Evolutionary conservation across 2,329 filamentous ascomycete species (phyloP), one percentile per base, ranked within the genome.

Genomic region (Didymella pinodella): DNA sequence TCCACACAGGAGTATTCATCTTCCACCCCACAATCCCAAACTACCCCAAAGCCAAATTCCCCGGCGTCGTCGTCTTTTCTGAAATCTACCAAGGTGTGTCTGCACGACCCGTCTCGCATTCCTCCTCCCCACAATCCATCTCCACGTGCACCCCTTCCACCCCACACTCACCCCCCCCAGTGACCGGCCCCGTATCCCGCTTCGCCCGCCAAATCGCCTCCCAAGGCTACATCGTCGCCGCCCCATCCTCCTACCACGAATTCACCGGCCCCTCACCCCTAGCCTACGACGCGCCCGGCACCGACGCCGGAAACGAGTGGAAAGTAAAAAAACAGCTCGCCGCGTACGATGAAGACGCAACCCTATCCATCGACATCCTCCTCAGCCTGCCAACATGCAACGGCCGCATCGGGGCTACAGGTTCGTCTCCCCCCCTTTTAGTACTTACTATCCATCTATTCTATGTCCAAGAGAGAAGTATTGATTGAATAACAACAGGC

Each of bases 151-250:
- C n/a, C 40, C 7, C 8, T 16, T 36, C 32, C n/a, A n/a, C 7
- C 11, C n/a, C 32, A 36, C 46, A 38, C 59, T 62, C 46, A 59
- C 57, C 48, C 20, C 8, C 14, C 48, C 28, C 12, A 70, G 93
- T 97, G 18, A 96, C 93, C 58, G 93, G 93, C 1, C 93, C 93
- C 1, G 93, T 97, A 26, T 86, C 90, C 60, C 88, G 94, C 52
- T 97, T 97, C 72, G 92, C 92, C 50, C 88, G 93, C 60, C 93
- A 97, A 76, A 97, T 97, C 69, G 91, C 92, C 38, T 90, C 92
- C 2, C 91, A 96, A 65, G 94, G 93, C 71, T 97, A 96, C 81
- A 96, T 97, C 67, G 93, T 94, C 65, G 93, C 91, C 10, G 93
- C 93, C 0, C 92, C 93, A 0, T 95, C 91, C 34, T 93, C 89